These are phyloP conservation scores for Nymphaea colorata DNA, from an alignment of 164 flowering plant species.

Conservation along the genomic window DNA sequence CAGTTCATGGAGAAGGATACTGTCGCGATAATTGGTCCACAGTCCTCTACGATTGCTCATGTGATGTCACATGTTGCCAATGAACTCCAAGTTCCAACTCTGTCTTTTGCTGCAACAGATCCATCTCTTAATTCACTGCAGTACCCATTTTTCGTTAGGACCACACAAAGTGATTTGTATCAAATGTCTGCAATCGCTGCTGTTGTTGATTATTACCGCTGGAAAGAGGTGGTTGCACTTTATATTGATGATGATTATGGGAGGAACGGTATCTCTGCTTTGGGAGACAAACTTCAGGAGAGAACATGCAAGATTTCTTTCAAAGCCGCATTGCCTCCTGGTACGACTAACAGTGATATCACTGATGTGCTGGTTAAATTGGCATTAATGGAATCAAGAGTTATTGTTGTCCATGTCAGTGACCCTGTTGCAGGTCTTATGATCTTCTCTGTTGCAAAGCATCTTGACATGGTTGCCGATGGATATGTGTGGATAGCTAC, in stretches of 20 bases:
- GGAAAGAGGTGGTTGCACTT: conserved; percentile 82
- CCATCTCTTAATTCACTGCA: conserved; percentile 75
- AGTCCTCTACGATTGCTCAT: conserved; percentile 80
- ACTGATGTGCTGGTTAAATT: conserved; percentile 23
- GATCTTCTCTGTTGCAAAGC: conserved; percentile 38
- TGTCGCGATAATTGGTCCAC: conserved; percentile 76
- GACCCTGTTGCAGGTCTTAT: conserved; percentile 41
- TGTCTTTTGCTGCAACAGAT: conserved; percentile 83
- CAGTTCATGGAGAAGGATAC: conserved; percentile 66
- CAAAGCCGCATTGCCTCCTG: conserved; percentile 61
- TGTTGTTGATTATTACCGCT: conserved; percentile 40
- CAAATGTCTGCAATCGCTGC: conserved; percentile 85
- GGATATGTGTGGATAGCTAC: conserved; percentile 73
- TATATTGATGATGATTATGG: conserved; percentile 87
- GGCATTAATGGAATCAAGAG: conserved; percentile 47
- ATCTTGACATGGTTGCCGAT: conserved; percentile 48
- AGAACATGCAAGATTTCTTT: conserved; percentile 62
- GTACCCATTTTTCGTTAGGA: conserved; percentile 64
- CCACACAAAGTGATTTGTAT: conserved; percentile 60
- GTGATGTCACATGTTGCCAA: conserved; percentile 58
- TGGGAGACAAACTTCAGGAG: conserved; percentile 67
- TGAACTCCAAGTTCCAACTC: conserved; percentile 71
- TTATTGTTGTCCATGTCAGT: conserved; percentile 63
- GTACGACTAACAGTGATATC: conserved; percentile 23
- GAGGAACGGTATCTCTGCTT: conserved; percentile 54